These are phyloP conservation scores for Gnetum montanum DNA, from an alignment of 75 land plant genomes.

Conservation along the genomic window DNA sequence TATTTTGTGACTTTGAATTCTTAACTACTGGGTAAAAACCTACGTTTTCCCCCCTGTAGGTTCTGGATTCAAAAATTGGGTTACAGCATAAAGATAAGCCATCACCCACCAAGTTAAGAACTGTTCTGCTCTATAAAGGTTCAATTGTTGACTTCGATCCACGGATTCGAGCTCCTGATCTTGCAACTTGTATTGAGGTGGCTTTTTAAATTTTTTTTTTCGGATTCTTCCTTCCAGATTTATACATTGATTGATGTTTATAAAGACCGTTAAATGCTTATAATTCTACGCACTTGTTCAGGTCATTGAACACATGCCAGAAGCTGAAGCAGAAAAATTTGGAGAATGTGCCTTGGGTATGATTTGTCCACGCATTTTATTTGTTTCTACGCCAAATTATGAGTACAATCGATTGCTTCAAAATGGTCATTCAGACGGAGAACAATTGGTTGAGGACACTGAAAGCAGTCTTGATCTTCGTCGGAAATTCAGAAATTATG, in stretches of 20 bases:
- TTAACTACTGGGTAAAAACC: no score
- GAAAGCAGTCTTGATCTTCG: constrained; percentile 30
- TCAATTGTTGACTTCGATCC: constrained; percentile 72
- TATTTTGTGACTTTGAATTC: no score
- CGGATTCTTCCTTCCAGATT: not conserved
- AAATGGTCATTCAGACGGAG: constrained; percentile 12
- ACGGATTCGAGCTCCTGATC: constrained; percentile 64
- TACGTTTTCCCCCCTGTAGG: no score
- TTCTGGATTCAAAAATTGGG: constrained; percentile 60
- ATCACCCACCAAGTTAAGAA: constrained; percentile 15
- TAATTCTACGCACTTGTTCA: constrained; percentile 10
- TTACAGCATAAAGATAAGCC: constrained; percentile 5
- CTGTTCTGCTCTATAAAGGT: constrained; percentile 65
- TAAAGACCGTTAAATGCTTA: no score
- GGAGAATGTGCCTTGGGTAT: constrained; percentile 64
- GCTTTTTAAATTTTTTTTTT: not conserved
- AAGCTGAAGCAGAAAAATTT: constrained; percentile 64
- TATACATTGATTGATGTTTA: not conserved
- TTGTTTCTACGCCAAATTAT: constrained; percentile 93
- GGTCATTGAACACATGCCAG: constrained; percentile 99
- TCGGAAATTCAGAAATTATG: constrained; percentile 73
- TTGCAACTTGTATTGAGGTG: constrained; percentile 95
- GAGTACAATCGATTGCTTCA: constrained; percentile 90
- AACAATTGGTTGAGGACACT: constrained; percentile 15
- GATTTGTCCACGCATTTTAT: constrained; percentile 52